Evolutionary conservation across 2,329 filamentous ascomycete species (phyloP).

Genomic region (Aphanoascus verrucosus): DNA sequence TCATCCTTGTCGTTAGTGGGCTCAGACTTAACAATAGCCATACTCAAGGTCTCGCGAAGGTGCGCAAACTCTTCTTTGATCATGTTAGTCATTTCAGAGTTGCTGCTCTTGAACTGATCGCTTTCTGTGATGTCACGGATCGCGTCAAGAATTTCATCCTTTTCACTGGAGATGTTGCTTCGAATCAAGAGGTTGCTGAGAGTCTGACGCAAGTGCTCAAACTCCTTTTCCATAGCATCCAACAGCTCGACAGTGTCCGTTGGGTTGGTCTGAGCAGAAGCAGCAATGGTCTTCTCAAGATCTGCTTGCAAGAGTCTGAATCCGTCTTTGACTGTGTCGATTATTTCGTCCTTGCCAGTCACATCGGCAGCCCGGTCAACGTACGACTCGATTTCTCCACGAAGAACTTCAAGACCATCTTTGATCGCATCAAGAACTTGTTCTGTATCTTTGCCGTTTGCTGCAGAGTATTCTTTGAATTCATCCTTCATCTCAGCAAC

Average conservation of each 20-base stretch:
- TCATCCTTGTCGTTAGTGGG: conserved; percentile 49
- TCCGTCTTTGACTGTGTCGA: conserved; percentile 48
- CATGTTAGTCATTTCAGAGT: conserved; percentile 38
- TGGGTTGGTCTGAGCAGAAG: conserved; percentile 26
- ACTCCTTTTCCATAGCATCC: conserved; percentile 67
- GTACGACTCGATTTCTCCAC: conserved; percentile 69
- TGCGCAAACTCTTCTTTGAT: conserved; percentile 53
- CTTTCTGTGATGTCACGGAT: conserved; percentile 41
- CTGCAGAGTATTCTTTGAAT: conserved; percentile 68
- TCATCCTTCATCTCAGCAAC: conserved; percentile 52
- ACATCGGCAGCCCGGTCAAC: conserved; percentile 61
- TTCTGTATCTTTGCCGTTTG: conserved; percentile 71
- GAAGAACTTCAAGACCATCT: conserved; percentile 72
- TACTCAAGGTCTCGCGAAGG: conserved; percentile 47
- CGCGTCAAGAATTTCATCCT: conserved; percentile 52
- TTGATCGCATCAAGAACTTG: conserved; percentile 80
- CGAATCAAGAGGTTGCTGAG: conserved; percentile 61
- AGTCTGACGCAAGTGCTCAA: conserved; percentile 68
- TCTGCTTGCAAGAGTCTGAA: conserved; percentile 51
- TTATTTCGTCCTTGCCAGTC: conserved; percentile 58
- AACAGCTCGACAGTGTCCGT: conserved; percentile 58
- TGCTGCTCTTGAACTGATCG: conserved; percentile 33
- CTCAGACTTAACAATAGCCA: conserved; percentile 41
- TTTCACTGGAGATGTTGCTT: conserved; percentile 45
- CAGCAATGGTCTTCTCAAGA: conserved; percentile 43